Conservation (phyloP, 306 rosid species). For the Malus fusca region DNA sequence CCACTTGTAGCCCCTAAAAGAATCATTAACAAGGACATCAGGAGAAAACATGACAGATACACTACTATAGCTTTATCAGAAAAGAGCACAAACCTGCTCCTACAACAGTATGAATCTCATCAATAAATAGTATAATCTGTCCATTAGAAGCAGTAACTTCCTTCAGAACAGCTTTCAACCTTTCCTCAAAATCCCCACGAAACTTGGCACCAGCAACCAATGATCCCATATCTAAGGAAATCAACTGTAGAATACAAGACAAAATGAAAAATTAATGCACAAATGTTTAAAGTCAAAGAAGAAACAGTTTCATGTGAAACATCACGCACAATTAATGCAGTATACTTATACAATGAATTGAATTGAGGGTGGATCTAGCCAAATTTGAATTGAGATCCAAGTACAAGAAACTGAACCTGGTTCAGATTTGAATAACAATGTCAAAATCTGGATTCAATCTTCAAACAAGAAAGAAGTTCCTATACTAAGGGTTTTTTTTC, state of each 20-base stretch:
- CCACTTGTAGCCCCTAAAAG: conserved; percentile 86
- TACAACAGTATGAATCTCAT: conserved; percentile 96
- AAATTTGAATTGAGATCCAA: not conserved
- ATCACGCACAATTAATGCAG: not conserved
- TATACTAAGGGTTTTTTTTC: not conserved
- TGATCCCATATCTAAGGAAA: conserved; percentile 95
- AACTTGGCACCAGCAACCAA: conserved; percentile 92
- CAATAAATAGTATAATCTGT: conserved; percentile 86
- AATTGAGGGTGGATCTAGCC: not conserved
- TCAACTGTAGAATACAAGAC: conserved; percentile 46
- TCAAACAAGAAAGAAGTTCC: not conserved
- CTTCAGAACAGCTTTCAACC: conserved; percentile 91
- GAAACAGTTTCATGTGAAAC: not conserved
- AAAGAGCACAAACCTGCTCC: conserved; percentile 74
- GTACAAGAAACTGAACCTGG: not conserved
- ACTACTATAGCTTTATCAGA: not conserved
- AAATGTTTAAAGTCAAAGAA: conserved; percentile 1
- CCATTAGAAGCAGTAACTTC: conserved; percentile 93
- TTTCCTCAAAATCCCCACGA: conserved; percentile 96
- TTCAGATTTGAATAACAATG: not conserved
- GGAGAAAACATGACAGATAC: not conserved
- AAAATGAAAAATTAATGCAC: conserved; percentile 1
- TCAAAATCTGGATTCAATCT: not conserved
- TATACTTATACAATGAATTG: not conserved
- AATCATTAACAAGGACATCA: conserved; percentile 23